Base-by-base conservation (phyloP, 768 basidiomycete species). In the Mycena floridula region DNA sequence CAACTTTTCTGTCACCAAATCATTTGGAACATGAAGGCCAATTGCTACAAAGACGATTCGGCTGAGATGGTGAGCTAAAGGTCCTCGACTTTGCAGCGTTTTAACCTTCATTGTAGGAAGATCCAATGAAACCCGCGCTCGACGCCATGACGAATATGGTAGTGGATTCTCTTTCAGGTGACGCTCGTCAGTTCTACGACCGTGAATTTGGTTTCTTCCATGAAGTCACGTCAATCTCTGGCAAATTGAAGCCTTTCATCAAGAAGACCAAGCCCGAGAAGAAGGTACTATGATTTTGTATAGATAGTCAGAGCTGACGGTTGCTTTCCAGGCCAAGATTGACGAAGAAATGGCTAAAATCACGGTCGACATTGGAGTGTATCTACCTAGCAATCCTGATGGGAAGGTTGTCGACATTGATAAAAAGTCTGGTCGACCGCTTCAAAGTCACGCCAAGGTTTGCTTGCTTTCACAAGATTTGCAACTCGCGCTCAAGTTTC, bases 1-100 rank as follows among this genome's bases (percentile, higher is more conserved):
- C 94, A 95, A 60, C 65, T 92, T 20, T 99, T 99, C 69, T 99
- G 96, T 59, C 96, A 99, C 59, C 96, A 99, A 67, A 98, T 98
- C 51, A 90, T 99, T 50, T 99, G 96, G 96, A 99, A 98, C 61
- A 98, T 98, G 96, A 95, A 95, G 57, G 96, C 96, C 4, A 99
- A 99, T 57, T 92, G 89, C 50, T 96, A 82, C 62, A 90, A 87
- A 55, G 95, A 93, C 55, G 96, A 98, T 56, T 69, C 73, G 6
- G 90, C 81, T 12, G 93, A 94, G 61, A 72, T 87, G 47, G 91
- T 89, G 55, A 41, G 79, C 69, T 42, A 22, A 21, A 7, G 26
- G 15, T n/a, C n/a, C 11, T 39, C 23, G 8, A 18, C 8, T 4
- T 39, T 20, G 6, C 8, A 20, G 25, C 28, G 18, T 42, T 32